Percentiles rank a stretch among this genome's conserved stretches.
These are phyloP conservation scores for Pholiota molesta DNA, from an alignment of 768 basidiomycete genomes.

Conservation along the genomic window DNA sequence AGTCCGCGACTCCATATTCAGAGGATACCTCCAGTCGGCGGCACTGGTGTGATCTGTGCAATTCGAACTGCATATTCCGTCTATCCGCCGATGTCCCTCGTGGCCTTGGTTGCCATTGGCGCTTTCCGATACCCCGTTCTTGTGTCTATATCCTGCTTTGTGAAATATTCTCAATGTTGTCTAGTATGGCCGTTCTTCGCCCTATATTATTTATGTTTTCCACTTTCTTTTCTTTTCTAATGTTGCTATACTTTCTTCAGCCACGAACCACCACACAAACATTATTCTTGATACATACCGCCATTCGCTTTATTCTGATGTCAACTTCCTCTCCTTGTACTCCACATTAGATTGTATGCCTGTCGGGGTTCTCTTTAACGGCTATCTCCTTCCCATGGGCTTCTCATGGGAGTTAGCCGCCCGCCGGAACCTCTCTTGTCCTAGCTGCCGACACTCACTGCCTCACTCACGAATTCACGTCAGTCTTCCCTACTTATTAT, in stretches of 20 bases:
- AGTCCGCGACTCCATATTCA: conserved; percentile 79
- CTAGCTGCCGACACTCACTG: conserved; percentile 10
- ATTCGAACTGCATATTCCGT: neutral
- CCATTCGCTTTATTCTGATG: neutral
- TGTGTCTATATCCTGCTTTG: conserved; percentile 1
- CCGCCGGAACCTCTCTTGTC: neutral
- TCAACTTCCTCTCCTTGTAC: neutral
- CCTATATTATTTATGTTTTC: conserved; percentile 3
- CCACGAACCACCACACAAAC: neutral
- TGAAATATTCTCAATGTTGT: neutral
- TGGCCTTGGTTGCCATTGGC: conserved; percentile 10
- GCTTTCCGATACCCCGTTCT: neutral
- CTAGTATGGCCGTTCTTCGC: neutral
- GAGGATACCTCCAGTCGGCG: conserved; percentile 73
- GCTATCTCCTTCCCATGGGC: neutral
- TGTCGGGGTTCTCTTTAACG: neutral
- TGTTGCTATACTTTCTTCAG: neutral
- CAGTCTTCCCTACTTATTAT: conserved; percentile 15
- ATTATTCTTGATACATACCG: neutral
- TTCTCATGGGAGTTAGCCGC: neutral
- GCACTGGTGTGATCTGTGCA: conserved; percentile 55
- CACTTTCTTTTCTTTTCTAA: neutral
- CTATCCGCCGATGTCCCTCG: conserved; percentile 1
- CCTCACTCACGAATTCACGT: conserved; percentile 9
- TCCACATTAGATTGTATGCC: neutral